Percentiles rank a stretch among this genome's conserved stretches.
phyloP scores from a whole-genome alignment of 495 filamentous ascomycete genomes.

The Cenococcum geophilum region DNA sequence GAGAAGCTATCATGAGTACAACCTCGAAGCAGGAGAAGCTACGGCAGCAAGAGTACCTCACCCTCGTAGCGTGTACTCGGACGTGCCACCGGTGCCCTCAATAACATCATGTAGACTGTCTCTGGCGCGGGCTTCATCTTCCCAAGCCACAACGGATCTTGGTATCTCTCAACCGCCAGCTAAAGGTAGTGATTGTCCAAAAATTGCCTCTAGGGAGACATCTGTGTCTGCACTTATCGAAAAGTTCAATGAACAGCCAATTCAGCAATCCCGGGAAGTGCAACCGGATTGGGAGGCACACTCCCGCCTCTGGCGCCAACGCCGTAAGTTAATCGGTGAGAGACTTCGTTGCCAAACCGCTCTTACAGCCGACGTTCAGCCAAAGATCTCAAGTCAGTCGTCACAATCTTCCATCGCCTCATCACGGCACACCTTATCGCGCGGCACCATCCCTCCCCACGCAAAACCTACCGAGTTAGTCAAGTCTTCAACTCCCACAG shows the following conservation, averaged over 20 bases:
- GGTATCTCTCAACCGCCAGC: neutral
- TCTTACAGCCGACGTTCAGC: neutral
- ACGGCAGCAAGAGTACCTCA: neutral
- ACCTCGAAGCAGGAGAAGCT: constrained; percentile 17
- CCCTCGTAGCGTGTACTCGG: constrained; percentile 21
- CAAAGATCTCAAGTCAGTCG: neutral
- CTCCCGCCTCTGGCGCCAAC: constrained; percentile 27
- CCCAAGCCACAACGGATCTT: neutral
- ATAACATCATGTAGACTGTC: constrained; percentile 2
- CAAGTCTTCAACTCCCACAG: neutral
- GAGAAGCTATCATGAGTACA: constrained; percentile 27
- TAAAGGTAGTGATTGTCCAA: constrained; percentile 5
- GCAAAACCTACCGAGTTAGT: neutral
- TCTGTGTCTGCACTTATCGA: constrained; percentile 22
- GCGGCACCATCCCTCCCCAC: neutral
- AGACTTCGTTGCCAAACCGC: constrained; percentile 13
- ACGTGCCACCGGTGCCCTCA: constrained; percentile 32
- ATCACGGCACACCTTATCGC: neutral
- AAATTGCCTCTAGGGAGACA: constrained; percentile 13
- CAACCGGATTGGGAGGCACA: constrained; percentile 27
- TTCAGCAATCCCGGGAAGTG: neutral
- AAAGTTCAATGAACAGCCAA: constrained; percentile 15
- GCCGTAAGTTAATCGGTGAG: constrained; percentile 28
- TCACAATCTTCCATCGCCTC: neutral
- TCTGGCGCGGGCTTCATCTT: neutral